phyloP scores from a whole-genome alignment of 208 protist genomes.

The Trypanosomatidae sp. region DNA sequence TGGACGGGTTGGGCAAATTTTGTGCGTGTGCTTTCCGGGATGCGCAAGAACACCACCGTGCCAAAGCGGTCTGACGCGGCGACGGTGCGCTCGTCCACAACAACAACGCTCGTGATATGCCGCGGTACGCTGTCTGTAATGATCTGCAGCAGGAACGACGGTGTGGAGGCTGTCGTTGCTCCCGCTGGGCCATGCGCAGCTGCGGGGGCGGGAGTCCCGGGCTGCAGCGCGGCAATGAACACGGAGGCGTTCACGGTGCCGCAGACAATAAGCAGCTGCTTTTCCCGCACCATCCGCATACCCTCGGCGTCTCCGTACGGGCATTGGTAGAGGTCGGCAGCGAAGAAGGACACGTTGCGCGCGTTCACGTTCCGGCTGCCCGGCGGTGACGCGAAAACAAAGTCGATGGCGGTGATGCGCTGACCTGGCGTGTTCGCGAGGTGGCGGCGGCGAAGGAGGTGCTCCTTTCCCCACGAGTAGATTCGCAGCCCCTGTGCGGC shows the following conservation, averaged over 20 bases:
- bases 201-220: constrained; percentile 14
- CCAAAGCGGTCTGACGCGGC: constrained; percentile 77
- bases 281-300: constrained; percentile 35
- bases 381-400: constrained; percentile 62
- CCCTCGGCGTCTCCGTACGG: constrained; percentile 27
- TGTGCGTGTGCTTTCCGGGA: constrained; percentile 51
- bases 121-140: constrained; percentile 68
- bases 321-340: constrained; percentile 62
- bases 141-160: constrained; percentile 68
- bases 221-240: constrained; percentile 66
- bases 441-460: constrained; percentile 66
- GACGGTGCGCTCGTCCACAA: constrained; percentile 71
- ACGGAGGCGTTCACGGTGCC: constrained; percentile 69
- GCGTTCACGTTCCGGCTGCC: constrained; percentile 27
- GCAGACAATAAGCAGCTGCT: constrained; percentile 75
- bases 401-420: constrained; percentile 79
- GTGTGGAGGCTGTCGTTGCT: constrained; percentile 9
- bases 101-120: constrained; percentile 49
- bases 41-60: constrained; percentile 61
- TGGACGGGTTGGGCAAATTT: constrained; percentile 61
- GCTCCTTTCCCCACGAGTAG: constrained; percentile 68
- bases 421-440: constrained; percentile 54
- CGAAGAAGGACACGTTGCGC: constrained; percentile 21
- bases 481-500: constrained; percentile 63
- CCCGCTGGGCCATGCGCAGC: background rate